These are phyloP conservation scores for Dimargaris cristalligena DNA, from an alignment of 192 early-diverging fungal genomes.

Conservation along the genomic window DNA sequence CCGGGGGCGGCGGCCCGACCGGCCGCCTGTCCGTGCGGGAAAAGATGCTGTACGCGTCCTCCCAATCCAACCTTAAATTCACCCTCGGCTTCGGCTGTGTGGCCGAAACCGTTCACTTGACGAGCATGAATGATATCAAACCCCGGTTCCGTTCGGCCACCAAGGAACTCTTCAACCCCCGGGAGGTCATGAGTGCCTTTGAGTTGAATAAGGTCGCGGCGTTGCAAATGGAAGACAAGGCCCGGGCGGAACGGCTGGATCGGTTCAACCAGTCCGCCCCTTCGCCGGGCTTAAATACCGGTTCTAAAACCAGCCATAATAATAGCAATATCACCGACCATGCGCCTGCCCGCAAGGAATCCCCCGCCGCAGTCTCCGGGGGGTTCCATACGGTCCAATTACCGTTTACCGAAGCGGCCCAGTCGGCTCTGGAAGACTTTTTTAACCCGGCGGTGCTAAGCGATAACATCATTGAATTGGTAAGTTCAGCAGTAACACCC, in stretches of 20 bases:
- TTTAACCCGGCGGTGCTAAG: no score
- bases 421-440: not conserved
- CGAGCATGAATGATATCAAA: conserved; percentile 20
- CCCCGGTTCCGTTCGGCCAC: conserved; percentile 7
- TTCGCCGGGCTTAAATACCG: no score
- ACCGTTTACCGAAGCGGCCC: conserved; percentile 10
- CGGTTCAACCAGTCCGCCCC: conserved; percentile 18
- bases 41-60: conserved; percentile 31
- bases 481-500: no score
- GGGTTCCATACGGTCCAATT: conserved; percentile 29
- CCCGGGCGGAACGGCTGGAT: conserved; percentile 26
- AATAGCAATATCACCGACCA: conserved; percentile 25
- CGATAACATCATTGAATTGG: no score
- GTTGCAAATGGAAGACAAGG: conserved; percentile 25
- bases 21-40: conserved; percentile 20
- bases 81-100: conserved; percentile 22
- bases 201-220: conserved; percentile 28
- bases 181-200: conserved; percentile 24
- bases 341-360: conserved; percentile 19
- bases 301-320: no score
- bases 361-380: conserved; percentile 24
- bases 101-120: conserved; percentile 22
- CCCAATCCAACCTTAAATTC: conserved; percentile 23
- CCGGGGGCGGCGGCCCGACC: no score
- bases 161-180: conserved; percentile 16